A percentile compares a stretch with the other conserved stretches of the same genome.
Conservation (phyloP, 768 basidiomycete genomes). For the Glaciozyma antarctica region DNA sequence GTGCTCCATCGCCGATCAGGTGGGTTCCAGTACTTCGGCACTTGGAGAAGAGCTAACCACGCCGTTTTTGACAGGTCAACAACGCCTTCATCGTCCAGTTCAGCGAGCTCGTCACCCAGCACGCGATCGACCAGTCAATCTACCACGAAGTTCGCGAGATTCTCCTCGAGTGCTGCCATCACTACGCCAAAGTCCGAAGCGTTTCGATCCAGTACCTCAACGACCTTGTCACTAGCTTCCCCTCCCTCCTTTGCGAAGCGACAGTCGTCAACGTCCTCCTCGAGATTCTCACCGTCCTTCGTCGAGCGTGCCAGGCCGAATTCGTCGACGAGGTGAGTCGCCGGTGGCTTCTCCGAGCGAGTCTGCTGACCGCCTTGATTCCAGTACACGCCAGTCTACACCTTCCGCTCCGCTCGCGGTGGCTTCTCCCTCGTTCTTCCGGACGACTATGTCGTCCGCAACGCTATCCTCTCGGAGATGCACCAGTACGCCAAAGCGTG, state of each 20-base stretch:
- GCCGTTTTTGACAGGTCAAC: constrained; percentile 53
- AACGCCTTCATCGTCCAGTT: constrained; percentile 62
- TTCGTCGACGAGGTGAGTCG: constrained; percentile 70
- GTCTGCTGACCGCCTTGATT: neutral
- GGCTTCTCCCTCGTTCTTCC: constrained; percentile 67
- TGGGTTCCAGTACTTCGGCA: constrained; percentile 35
- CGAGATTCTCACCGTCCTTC: constrained; percentile 79
- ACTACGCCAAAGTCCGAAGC: constrained; percentile 68
- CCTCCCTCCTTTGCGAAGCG: constrained; percentile 85
- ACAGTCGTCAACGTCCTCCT: constrained; percentile 78
- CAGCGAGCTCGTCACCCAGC: constrained; percentile 63
- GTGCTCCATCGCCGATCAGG: constrained; percentile 67
- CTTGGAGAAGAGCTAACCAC: neutral
- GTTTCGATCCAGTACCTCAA: constrained; percentile 75
- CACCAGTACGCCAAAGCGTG: constrained; percentile 66
- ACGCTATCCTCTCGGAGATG: constrained; percentile 68
- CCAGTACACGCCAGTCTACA: constrained; percentile 79
- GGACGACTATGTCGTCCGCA: constrained; percentile 74
- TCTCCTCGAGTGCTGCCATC: constrained; percentile 68
- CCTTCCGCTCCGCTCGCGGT: constrained; percentile 68
- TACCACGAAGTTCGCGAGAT: constrained; percentile 66
- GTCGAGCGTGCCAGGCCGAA: constrained; percentile 81
- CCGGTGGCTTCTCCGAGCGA: neutral
- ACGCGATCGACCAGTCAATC: constrained; percentile 60
- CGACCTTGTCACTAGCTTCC: constrained; percentile 77